These are phyloP conservation scores for Lepiota venenata DNA, from an alignment of 768 basidiomycete species.

Conservation along the genomic window DNA sequence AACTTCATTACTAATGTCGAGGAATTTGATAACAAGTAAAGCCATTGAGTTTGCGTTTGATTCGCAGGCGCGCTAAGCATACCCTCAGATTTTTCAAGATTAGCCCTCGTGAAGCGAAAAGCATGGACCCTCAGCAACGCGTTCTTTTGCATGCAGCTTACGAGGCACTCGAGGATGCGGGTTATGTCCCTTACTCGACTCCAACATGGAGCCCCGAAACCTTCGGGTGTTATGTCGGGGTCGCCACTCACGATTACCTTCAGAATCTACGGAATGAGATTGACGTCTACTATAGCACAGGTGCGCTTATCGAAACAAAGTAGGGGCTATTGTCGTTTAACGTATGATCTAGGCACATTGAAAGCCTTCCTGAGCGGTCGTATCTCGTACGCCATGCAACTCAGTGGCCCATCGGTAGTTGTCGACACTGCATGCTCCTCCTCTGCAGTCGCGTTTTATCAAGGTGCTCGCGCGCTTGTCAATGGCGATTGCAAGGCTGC, in stretches of 20 bases:
- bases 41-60: neutral
- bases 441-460: conserved; percentile 63
- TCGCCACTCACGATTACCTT: conserved; percentile 65
- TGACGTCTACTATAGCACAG: conserved; percentile 70
- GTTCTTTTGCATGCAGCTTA: conserved; percentile 63
- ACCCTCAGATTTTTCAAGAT: conserved; percentile 57
- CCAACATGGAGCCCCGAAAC: conserved; percentile 46
- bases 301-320: conserved; percentile 28
- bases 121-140: conserved; percentile 78
- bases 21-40: conserved; percentile 58
- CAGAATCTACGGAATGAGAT: conserved; percentile 60
- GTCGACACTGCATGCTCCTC: conserved; percentile 78
- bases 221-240: conserved; percentile 69
- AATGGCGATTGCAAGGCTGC: conserved; percentile 64
- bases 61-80: neutral
- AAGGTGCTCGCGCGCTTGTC: conserved; percentile 61
- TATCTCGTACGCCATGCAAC: conserved; percentile 63
- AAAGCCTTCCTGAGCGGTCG: conserved; percentile 68
- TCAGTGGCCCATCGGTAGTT: conserved; percentile 69
- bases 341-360: conserved; percentile 49
- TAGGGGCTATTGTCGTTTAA: neutral
- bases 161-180: conserved; percentile 66
- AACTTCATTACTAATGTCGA: conserved; percentile 60
- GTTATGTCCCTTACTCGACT: conserved; percentile 61
- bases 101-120: conserved; percentile 68